phyloP scores from a whole-genome alignment of 768 basidiomycete genomes.

The Pisolithus tinctorius region DNA sequence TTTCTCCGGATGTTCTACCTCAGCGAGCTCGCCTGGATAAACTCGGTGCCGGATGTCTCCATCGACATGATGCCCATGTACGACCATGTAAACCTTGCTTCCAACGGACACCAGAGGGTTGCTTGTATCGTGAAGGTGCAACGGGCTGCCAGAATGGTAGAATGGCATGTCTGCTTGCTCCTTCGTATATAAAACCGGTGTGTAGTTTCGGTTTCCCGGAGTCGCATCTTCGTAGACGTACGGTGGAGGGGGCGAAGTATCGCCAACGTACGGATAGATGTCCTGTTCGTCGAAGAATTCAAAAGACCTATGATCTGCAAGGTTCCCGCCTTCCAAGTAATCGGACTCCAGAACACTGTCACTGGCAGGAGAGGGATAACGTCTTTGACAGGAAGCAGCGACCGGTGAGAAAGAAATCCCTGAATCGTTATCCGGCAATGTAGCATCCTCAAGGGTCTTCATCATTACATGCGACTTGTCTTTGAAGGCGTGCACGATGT shows the following conservation, averaged over 20 bases:
- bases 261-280: neutral
- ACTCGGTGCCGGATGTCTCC: neutral
- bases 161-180: neutral
- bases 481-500: conserved; percentile 6
- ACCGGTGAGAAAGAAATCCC: neutral
- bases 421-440: neutral
- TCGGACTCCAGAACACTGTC: neutral
- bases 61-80: neutral
- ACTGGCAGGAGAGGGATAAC: neutral
- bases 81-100: neutral
- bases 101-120: neutral
- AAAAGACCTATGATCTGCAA: neutral
- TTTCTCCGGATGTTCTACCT: neutral
- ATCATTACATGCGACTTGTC: conserved; percentile 1
- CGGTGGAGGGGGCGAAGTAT: neutral
- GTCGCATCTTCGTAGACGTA: neutral
- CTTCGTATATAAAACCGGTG: neutral
- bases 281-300: neutral
- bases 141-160: neutral
- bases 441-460: neutral
- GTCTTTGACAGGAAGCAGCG: neutral
- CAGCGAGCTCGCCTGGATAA: neutral
- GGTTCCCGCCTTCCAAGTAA: neutral
- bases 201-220: neutral
- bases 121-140: neutral